These are phyloP conservation scores for Theileria sp. DNA, from an alignment of 169 alveolate species.

Conservation along the genomic window DNA sequence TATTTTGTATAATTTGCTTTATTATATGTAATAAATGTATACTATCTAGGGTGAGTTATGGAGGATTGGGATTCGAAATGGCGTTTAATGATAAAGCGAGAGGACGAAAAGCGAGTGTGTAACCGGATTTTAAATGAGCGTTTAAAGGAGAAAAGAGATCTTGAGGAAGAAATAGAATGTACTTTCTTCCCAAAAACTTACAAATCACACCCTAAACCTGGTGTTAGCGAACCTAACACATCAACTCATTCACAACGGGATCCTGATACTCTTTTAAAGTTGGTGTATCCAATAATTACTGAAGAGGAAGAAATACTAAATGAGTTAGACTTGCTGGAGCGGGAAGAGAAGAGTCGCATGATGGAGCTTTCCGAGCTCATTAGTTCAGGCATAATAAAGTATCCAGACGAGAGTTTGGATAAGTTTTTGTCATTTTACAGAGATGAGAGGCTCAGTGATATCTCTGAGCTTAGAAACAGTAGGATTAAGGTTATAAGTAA, in stretches of 20 bases:
- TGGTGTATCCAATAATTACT: conserved; percentile 35
- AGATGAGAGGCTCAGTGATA: conserved; percentile 61
- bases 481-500: conserved; percentile 55
- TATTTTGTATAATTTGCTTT: too few relatives aligned
- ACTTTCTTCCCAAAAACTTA: conserved; percentile 53
- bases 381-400: conserved; percentile 8
- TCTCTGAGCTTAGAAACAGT: conserved; percentile 25
- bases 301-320: conserved; percentile 45
- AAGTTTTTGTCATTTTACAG: conserved; percentile 40
- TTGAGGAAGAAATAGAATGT: conserved; percentile 63
- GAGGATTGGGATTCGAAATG: conserved; percentile 62
- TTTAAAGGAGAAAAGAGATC: conserved; percentile 46
- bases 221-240: neutral
- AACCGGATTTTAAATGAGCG: conserved; percentile 36
- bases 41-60: neutral
- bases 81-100: conserved; percentile 57
- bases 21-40: neutral
- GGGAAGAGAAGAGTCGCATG: conserved; percentile 30
- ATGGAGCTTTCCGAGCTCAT: conserved; percentile 19
- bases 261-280: conserved; percentile 31
- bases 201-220: neutral
- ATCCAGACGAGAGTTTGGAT: conserved; percentile 16
- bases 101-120: conserved; percentile 29
- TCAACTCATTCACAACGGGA: neutral
- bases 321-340: conserved; percentile 34